Base-by-base conservation (phyloP, 345 rosid genomes). In the Eucalyptus regnans region DNA sequence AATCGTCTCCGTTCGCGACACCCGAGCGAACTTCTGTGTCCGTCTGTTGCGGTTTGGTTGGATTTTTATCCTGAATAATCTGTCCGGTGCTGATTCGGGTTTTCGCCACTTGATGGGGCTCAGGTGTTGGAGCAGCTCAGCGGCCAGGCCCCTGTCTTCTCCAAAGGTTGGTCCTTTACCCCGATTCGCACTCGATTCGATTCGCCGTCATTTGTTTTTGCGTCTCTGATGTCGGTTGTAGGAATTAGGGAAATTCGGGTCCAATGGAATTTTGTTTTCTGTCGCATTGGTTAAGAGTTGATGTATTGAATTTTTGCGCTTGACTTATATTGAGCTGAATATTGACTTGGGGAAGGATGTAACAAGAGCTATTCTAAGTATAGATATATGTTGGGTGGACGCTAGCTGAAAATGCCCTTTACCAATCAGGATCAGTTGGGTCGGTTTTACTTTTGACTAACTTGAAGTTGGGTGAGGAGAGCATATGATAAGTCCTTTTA, bases 71-170 rank as follows among this genome's bases (percentile, higher is more conserved):
- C 3, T 86, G 56, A 20, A 11, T 46, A 20, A 11, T 46, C 37
- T 7, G 50, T 6, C 18, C 41, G 41, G 22, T 12, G 43, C 20
- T 79, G 54, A 52, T 25, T 13, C 29, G 29, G 48, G 84, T 27
- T 10, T 10, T 51, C 27, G 41, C 58, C 27, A 1, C 79, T 41
- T 11, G 71, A 76, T 76, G 48, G 48, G 48, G 84, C 48, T 18
- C 87, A 96, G 97, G 99, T 97, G 90, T 92, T 97, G 88, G 98
- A 97, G 91, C 99, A 97, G 90, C 94, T 95, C 89, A 97, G 99
- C 83, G 96, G 98, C 60, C 98, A 97, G 89, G 88, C 93, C n/a
- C 98, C 98, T 9, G 98, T 97, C 60, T 97, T 96, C 94, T 97
- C 99, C 43, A 97, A 97, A 87, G 97, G 97, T 96, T 64, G 50